Conservation (phyloP, 2,329 filamentous ascomycete species). For the Fusarium torreyae region DNA sequence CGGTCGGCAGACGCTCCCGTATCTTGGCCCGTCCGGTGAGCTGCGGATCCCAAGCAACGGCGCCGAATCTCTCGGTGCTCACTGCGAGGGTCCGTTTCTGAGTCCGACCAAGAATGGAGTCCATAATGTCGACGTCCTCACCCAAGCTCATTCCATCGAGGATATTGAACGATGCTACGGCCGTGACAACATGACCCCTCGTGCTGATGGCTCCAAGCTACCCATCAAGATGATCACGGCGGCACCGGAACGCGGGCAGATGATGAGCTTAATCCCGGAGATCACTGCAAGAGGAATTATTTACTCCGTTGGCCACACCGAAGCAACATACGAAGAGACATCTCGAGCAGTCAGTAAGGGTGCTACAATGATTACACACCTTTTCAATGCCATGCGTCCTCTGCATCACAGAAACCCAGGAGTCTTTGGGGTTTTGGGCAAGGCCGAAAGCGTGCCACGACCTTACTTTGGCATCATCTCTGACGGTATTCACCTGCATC, state of each 20-base stretch:
- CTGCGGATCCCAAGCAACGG: slow-evolving; percentile 75
- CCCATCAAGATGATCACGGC: slow-evolving; percentile 86
- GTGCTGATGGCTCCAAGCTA: slow-evolving; percentile 54
- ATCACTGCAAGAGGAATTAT: slow-evolving; percentile 77
- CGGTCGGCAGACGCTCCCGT: slow-evolving; percentile 73
- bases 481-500: slow-evolving; percentile 91
- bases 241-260: slow-evolving; percentile 83
- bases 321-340: slow-evolving; percentile 88
- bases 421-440: slow-evolving; percentile 87
- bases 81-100: slow-evolving; percentile 93
- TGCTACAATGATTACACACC: slow-evolving; percentile 90
- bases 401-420: slow-evolving; percentile 93
- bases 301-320: slow-evolving; percentile 88
- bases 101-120: slow-evolving; percentile 88
- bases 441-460: slow-evolving; percentile 68
- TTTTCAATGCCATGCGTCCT: slow-evolving; percentile 95
- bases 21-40: slow-evolving; percentile 79
- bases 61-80: slow-evolving; percentile 89
- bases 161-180: slow-evolving; percentile 83
- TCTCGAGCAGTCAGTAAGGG: slow-evolving; percentile 79
- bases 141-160: slow-evolving; percentile 72
- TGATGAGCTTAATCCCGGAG: slow-evolving; percentile 77
- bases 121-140: slow-evolving; percentile 82
- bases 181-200: slow-evolving; percentile 71
- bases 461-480: slow-evolving; percentile 92